Evolutionary conservation across 2,329 filamentous ascomycete species (phyloP), one percentile per base, ranked within the genome.

Genomic region (Trichoderma cornu-damae): DNA sequence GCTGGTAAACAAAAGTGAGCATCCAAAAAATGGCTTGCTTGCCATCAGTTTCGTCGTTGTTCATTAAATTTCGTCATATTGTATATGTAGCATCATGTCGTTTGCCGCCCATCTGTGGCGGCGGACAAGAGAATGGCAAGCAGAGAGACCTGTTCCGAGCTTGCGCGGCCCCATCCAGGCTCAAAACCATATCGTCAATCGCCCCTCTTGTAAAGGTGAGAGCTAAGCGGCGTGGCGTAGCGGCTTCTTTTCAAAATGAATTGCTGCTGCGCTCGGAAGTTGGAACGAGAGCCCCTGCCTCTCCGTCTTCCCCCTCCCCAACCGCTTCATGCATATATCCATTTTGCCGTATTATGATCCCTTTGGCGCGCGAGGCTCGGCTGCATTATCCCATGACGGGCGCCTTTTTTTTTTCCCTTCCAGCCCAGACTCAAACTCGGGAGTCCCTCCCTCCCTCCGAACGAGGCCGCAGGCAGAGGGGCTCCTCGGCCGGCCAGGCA

Each of bases 61-160:
- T 46, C 42, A 37, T 54, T 47, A 54, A 44, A 37, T n/a, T 54
- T 52, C 51, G 40, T 54, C 11, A 54, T n/a, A n/a, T 46, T 46
- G 51, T 18, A 43, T 16, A 38, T 32, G 14, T n/a, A n/a, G 11
- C 16, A 18, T 46, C 32, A 28, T 46, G 24, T 54, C 40, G 32
- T 42, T n/a, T n/a, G 30, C 22, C 38, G n/a, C 4, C 16, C 8
- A 28, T 34, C 14, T n/a, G n/a, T 47, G n/a, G n/a, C n/a, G n/a
- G n/a, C 34, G n/a, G 32, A 30, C n/a, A 20, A 28, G 22, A 38
- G 32, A 46, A 28, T 28, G 22, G 18, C 20, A 30, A 34, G 11
- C 4, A 32, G 14, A 32, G 14, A 8, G 44, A 5, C 7, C 18
- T 20, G 16, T 12, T 32, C 22, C 6, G 11, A 47, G 16, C 26